Base-by-base conservation (phyloP, 2,329 filamentous ascomycete species). In the Talaromyces sp. region DNA sequence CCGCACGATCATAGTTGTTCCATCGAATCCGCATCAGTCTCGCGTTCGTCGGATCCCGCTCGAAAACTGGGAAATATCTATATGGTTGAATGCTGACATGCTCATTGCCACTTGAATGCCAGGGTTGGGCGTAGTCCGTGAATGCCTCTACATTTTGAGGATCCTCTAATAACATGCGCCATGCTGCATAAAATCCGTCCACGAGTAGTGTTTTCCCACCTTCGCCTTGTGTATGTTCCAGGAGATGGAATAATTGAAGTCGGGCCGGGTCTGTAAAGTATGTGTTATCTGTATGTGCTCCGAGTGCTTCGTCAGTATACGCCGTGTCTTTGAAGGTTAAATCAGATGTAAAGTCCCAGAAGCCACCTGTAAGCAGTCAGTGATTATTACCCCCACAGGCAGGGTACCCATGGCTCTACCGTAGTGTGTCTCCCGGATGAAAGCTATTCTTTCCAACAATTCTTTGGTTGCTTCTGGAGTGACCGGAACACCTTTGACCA, bases 261-360 rank as follows among this genome's bases (percentile, higher is more conserved):
- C 94, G 92, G 2, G 91, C 89, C 0, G 95, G 94, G 68, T 98
- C 94, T 25, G 88, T 93, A 79, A 98, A 98, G 78, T 99, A 98
- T 0, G 94, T 97, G 7, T 87, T 98, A 79, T 99, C 95, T 1
- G 94, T 98, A 77, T 99, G 95, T 0, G 91, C 89, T 22, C 88
- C 87, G 2, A 99, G 85, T 1, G 89, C 88, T 60, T 95, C 84
- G 71, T 90, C 92, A 1, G 94, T 97, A 80, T 98, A 99, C 3
- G 93, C 93, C 1, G 91, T 96, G 73, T 97, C 93, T 69, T 93
- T 93, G 73, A 90, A 90, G 33, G 92, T 89, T 27, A 97, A 85
- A 76, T 97, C 91, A 5, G 93, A 90, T 0, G 91, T 91, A 77
- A 98, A 98, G 78, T 97, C 94, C 81, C 89, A 91, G 77, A 91